phyloP scores from a whole-genome alignment of 805 yeast genomes.

The Isabelozyma rhagii region DNA sequence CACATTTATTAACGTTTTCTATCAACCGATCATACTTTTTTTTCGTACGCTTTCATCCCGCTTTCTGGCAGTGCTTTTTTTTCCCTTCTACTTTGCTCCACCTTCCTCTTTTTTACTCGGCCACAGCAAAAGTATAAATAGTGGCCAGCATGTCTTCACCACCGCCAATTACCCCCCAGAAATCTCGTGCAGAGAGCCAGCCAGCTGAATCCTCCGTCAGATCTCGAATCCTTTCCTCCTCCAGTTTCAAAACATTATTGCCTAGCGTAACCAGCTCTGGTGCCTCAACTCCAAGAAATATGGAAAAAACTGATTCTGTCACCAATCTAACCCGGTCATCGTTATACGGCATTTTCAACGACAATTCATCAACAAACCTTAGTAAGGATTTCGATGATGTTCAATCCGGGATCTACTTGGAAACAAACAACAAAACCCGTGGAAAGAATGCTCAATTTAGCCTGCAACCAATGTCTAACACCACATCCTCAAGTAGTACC shows the following conservation, averaged over 20 bases:
- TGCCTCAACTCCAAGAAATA: constrained; percentile 14
- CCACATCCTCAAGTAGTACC: background rate
- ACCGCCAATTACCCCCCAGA: background rate
- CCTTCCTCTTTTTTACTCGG: too few species aligned
- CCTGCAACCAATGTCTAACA: background rate
- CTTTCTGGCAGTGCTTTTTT: background rate
- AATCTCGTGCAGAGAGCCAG: background rate
- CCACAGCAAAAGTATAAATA: background rate
- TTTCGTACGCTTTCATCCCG: too few species aligned
- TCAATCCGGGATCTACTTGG: background rate
- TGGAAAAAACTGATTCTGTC: constrained; percentile 39
- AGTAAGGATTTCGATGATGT: constrained; percentile 21
- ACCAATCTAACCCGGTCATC: constrained; percentile 50
- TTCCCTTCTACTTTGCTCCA: background rate
- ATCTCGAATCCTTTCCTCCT: background rate
- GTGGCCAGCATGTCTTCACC: background rate
- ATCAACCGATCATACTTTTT: background rate
- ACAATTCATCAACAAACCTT: constrained; percentile 36
- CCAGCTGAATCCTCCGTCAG: constrained; percentile 1
- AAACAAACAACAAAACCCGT: background rate
- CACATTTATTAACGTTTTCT: background rate
- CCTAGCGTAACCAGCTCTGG: constrained; percentile 11
- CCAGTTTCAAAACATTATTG: background rate
- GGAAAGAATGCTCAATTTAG: background rate
- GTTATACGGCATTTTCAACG: constrained; percentile 49